Conservation (phyloP, 2,329 filamentous ascomycete species). For the Sporothrix mexicana region DNA sequence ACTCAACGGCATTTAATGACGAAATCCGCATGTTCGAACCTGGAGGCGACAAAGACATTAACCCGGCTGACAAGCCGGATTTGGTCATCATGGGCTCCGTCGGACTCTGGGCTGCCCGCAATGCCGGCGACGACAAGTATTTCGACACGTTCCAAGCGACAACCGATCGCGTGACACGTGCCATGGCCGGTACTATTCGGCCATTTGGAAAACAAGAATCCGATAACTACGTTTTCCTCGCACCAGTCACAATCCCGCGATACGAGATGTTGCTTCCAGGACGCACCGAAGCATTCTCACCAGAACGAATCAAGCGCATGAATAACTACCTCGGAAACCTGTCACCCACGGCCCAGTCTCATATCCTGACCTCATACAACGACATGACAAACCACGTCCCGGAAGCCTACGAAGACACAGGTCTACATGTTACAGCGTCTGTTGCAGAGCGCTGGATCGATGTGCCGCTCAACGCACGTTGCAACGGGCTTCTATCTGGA, state of each 20-base stretch:
- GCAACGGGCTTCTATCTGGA: slow-evolving; percentile 54
- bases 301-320: slow-evolving; percentile 57
- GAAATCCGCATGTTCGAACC: slow-evolving; percentile 49
- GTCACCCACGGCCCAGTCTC: slow-evolving; percentile 48
- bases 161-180: slow-evolving; percentile 51
- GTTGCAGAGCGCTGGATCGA: slow-evolving; percentile 57
- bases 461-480: slow-evolving; percentile 59
- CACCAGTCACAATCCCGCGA: slow-evolving; percentile 50
- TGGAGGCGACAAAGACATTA: slow-evolving; percentile 38
- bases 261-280: slow-evolving; percentile 52
- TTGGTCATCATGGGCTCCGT: slow-evolving; percentile 59
- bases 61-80: slow-evolving; percentile 47
- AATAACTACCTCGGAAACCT: slow-evolving; percentile 56
- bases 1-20: slow-evolving; percentile 52
- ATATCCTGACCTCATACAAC: slow-evolving; percentile 58
- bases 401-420: slow-evolving; percentile 52
- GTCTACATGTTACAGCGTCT: slow-evolving; percentile 54
- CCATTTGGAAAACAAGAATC: slow-evolving; percentile 6
- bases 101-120: slow-evolving; percentile 61
- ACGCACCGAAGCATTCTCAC: slow-evolving; percentile 52
- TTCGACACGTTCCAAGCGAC: slow-evolving; percentile 53
- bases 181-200: slow-evolving; percentile 16
- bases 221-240: slow-evolving; percentile 41
- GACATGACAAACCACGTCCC: slow-evolving; percentile 51
- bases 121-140: slow-evolving; percentile 52